phyloP scores from a whole-genome alignment of 2,329 filamentous ascomycete genomes.

The Pseudogymnoascus verrucosus region DNA sequence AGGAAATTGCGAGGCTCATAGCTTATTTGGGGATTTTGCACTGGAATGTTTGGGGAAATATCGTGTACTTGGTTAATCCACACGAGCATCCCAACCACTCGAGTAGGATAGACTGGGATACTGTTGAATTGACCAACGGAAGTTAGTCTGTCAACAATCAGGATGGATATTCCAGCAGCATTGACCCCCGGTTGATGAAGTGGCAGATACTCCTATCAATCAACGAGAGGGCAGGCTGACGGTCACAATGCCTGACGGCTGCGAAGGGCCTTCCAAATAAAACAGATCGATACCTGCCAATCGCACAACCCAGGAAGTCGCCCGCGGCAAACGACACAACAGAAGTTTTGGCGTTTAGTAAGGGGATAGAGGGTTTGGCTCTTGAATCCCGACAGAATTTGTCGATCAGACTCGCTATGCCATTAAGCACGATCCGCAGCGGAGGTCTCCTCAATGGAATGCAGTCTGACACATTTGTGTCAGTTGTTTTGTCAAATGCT shows the following conservation, averaged over 20 bases:
- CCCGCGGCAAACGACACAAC: neutral
- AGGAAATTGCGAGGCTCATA: conserved; percentile 67
- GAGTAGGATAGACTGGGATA: neutral
- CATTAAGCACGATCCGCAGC: neutral
- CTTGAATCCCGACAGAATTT: neutral
- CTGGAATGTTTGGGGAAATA: conserved; percentile 78
- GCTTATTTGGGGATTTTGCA: conserved; percentile 80
- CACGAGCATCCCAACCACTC: conserved; percentile 12
- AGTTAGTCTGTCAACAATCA: neutral
- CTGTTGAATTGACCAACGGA: neutral
- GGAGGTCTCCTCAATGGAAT: neutral
- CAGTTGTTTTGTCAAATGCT: neutral
- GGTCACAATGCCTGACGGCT: neutral
- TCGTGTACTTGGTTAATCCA: conserved; percentile 52
- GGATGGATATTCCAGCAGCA: neutral
- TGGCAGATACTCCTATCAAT: neutral
- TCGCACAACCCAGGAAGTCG: neutral
- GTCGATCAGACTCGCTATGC: too few species aligned
- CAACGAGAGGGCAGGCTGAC: neutral
- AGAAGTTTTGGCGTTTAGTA: neutral
- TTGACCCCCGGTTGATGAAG: neutral
- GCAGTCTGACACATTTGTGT: neutral
- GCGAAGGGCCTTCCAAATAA: neutral
- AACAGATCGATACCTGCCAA: neutral
- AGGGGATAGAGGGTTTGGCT: neutral